A percentile compares a stretch with the other conserved stretches of the same genome.
These are phyloP conservation scores for Monosporascus sp. DNA, from an alignment of 2,329 filamentous ascomycete genomes.

Conservation along the genomic window DNA sequence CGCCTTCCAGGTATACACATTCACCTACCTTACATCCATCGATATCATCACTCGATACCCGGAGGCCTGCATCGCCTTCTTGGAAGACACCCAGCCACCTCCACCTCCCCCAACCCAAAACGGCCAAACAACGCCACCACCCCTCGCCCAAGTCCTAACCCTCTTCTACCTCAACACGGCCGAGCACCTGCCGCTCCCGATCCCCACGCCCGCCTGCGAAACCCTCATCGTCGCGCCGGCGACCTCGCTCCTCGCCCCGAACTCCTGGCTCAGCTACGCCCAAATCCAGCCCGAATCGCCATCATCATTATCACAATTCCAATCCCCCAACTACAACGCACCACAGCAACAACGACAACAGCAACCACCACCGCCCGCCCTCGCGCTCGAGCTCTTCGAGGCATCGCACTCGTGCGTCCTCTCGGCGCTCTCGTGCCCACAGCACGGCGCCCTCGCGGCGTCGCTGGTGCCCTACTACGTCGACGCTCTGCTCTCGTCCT, in stretches of 20 bases:
- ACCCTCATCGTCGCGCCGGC: constrained; percentile 69
- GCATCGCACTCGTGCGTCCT: constrained; percentile 80
- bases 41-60: constrained; percentile 75
- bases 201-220: constrained; percentile 65
- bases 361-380: constrained; percentile 32
- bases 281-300: constrained; percentile 18
- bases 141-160: constrained; percentile 68
- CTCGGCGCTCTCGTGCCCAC: constrained; percentile 73
- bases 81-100: constrained; percentile 52
- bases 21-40: constrained; percentile 75
- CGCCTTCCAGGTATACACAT: constrained; percentile 77
- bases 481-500: constrained; percentile 72
- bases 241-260: constrained; percentile 60
- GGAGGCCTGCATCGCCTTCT: constrained; percentile 58
- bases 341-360: no score
- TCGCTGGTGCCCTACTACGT: constrained; percentile 78
- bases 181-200: constrained; percentile 71
- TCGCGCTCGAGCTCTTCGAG: constrained; percentile 66
- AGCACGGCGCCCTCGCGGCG: constrained; percentile 66
- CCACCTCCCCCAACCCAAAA: constrained; percentile 42
- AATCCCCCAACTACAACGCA: not conserved
- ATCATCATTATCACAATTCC: not conserved
- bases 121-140: constrained; percentile 42
- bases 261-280: constrained; percentile 19
- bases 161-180: constrained; percentile 84